Conservation (phyloP, 768 basidiomycete species). For the Kondoa malvinella region DNA sequence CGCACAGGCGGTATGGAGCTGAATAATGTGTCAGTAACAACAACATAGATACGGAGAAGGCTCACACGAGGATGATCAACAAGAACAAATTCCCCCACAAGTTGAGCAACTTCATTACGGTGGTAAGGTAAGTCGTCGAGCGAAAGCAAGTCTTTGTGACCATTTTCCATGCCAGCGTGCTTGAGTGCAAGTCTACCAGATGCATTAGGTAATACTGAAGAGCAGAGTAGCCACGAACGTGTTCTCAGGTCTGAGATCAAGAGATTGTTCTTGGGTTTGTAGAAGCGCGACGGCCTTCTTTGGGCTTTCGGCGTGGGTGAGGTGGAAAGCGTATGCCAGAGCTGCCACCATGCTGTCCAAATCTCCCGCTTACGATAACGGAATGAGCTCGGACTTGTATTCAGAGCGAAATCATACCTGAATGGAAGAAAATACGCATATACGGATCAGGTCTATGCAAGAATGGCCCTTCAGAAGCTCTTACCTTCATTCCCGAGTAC, state of each 20-base stretch:
- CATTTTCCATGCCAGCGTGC: background rate
- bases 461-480: no score
- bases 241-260: slow-evolving; percentile 13
- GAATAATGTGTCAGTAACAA: background rate
- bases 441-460: no score
- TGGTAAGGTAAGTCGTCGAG: slow-evolving; percentile 13
- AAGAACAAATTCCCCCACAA: slow-evolving; percentile 12
- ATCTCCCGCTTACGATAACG: slow-evolving; percentile 13
- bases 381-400: no score
- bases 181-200: background rate
- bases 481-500: slow-evolving; percentile 10
- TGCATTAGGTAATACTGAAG: background rate
- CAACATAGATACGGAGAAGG: background rate
- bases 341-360: slow-evolving; percentile 15
- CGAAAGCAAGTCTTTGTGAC: slow-evolving; percentile 11
- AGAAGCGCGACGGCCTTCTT: slow-evolving; percentile 12
- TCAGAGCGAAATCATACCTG: no score
- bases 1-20: background rate
- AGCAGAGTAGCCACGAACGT: slow-evolving; percentile 1
- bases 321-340: slow-evolving; percentile 8
- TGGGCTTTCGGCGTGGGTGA: slow-evolving; percentile 6
- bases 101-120: slow-evolving; percentile 7
- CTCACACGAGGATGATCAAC: slow-evolving; percentile 12
- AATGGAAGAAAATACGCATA: no score
- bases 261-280: background rate